Evolutionary conservation across 306 rosid species (phyloP), one percentile per base, ranked within the genome.

Genomic region (Vigna hirtella): DNA sequence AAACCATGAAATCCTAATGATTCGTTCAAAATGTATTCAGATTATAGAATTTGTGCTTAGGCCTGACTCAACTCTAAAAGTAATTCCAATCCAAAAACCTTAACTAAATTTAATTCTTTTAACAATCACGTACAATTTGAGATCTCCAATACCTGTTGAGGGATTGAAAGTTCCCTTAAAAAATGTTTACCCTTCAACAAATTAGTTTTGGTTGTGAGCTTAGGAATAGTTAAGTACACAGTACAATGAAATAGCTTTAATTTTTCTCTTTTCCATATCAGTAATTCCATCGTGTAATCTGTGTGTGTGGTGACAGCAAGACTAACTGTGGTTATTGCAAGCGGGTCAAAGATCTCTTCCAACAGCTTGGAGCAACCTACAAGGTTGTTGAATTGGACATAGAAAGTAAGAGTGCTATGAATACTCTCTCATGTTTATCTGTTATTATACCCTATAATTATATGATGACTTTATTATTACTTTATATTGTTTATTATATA

Each of bases 241-340:
- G 9, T 24, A 24, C 16, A 12, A 30, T 12, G 24, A 24, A 14
- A n/a, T 30, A 18, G 20, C 11, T 5, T 5, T 36, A 0, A 22
- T 36, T 17, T 0, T 36, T 36, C 0, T 2, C 30, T 61, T 40
- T 34, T 34, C 5, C 38, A 34, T 34, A 5, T 34, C 7, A 5
- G 38, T 34, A 34, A 15, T 77, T 66, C 10, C 36, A 49, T 79
- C 1, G 14, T 53, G 45, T 81, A 66, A 65, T 57, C 24, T 78
- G 9, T 62, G 59, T 18, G 20, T 52, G 59, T 52, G 43, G 30
- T 87, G 77, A 63, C 96, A 91, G 98, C 74, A 94, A 94, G 85
- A 91, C 94, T 15, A 86, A 91, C 67, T 91, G 97, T 81, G 97
- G 97, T 30, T 94, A 81, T 79, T 91, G 96, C 84, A 73, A 83